A percentile compares a stretch with the other conserved stretches of the same genome.
phyloP scores from a whole-genome alignment of 805 yeast species.

The Metschnikowia similis region DNA sequence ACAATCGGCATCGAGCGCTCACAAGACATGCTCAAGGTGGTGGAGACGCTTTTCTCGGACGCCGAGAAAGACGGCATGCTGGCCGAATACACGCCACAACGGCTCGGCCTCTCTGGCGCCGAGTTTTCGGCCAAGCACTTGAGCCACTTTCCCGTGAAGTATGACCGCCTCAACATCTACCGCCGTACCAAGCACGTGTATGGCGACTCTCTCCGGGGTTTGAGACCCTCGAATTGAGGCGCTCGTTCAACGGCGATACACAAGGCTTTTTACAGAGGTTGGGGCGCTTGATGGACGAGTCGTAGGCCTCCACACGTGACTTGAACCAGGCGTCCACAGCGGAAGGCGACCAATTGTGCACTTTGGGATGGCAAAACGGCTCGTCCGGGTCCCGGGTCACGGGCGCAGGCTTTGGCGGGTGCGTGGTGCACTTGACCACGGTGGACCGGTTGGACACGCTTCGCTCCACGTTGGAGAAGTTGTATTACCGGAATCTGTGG shows the following conservation, averaged over 20 bases:
- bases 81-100: constrained; percentile 43
- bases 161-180: constrained; percentile 50
- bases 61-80: constrained; percentile 46
- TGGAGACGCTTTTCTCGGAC: constrained; percentile 37
- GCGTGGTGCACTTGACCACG: too few species aligned
- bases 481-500: too few species aligned
- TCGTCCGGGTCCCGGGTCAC: too few species aligned
- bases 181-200: constrained; percentile 61
- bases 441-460: too few species aligned
- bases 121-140: constrained; percentile 37
- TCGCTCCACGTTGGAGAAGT: too few species aligned
- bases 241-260: constrained; percentile 19
- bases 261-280: constrained; percentile 28
- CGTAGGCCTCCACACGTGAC: too few species aligned
- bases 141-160: constrained; percentile 52
- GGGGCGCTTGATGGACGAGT: too few species aligned
- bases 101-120: constrained; percentile 38
- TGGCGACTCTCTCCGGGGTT: constrained; percentile 56
- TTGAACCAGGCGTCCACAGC: too few species aligned
- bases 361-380: too few species aligned
- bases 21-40: constrained; percentile 36
- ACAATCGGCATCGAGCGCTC: constrained; percentile 40
- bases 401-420: too few species aligned
- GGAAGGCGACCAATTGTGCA: too few species aligned
- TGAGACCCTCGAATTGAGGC: constrained; percentile 44